These are phyloP conservation scores for Acanthamoeba sp. DNA, from an alignment of 208 protist genomes.

Conservation along the genomic window DNA sequence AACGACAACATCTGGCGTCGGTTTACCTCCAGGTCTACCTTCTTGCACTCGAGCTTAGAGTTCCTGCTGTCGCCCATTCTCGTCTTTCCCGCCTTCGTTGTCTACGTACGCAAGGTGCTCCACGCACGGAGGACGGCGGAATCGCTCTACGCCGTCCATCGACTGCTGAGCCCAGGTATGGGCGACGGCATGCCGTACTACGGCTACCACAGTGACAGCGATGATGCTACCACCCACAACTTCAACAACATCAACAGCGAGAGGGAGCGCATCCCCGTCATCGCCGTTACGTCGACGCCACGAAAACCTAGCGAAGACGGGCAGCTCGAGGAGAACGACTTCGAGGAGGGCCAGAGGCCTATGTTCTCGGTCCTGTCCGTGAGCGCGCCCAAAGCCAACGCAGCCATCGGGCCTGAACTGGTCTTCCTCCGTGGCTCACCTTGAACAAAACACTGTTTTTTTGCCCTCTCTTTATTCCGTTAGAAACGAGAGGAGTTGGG, in stretches of 20 bases:
- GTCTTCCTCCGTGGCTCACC: no score
- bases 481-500: neutral
- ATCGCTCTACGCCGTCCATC: neutral
- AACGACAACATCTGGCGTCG: slow-evolving; percentile 18
- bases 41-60: neutral
- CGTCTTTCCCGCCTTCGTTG: neutral
- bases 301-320: neutral
- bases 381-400: no score
- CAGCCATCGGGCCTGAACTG: no score
- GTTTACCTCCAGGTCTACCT: neutral
- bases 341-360: neutral
- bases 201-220: no score
- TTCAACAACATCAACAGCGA: no score
- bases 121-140: neutral
- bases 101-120: slow-evolving; percentile 13
- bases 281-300: no score
- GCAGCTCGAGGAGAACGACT: neutral
- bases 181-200: neutral
- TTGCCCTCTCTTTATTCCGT: no score
- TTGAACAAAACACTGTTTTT: no score
- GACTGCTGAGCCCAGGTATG: neutral
- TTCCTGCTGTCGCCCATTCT: neutral
- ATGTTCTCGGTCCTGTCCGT: neutral
- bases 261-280: no score
- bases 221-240: no score